Conservation (phyloP, 495 filamentous ascomycete genomes). For the Penicillium alfredii region DNA sequence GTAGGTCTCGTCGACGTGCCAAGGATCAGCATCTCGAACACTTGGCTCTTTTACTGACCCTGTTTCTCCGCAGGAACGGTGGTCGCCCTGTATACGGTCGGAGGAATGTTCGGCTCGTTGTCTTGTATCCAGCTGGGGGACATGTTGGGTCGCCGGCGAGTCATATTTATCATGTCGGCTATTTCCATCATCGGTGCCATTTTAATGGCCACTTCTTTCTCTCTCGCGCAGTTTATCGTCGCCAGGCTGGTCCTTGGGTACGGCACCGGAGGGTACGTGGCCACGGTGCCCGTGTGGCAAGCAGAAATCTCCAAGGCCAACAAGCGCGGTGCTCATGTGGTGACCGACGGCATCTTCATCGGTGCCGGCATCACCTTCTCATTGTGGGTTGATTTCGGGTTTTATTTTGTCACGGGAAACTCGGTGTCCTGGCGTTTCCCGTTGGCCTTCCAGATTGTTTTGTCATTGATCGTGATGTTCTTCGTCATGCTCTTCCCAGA, state of each 20-base stretch:
- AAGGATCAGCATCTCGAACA: background rate
- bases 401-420: slow-evolving; percentile 44
- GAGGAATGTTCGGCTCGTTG: slow-evolving; percentile 30
- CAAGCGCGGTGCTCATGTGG: slow-evolving; percentile 57
- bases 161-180: slow-evolving; percentile 28
- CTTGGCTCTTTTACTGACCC: background rate
- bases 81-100: slow-evolving; percentile 31
- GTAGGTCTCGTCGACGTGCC: background rate
- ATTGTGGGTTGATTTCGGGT: slow-evolving; percentile 62
- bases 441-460: slow-evolving; percentile 57
- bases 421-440: slow-evolving; percentile 58
- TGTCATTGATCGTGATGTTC: slow-evolving; percentile 45
- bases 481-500: slow-evolving; percentile 50
- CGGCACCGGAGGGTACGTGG: slow-evolving; percentile 58
- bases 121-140: slow-evolving; percentile 31
- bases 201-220: slow-evolving; percentile 37
- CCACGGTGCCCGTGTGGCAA: slow-evolving; percentile 60
- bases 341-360: slow-evolving; percentile 60
- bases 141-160: slow-evolving; percentile 24
- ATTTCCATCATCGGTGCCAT: slow-evolving; percentile 35
- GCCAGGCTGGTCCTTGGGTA: slow-evolving; percentile 54
- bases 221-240: slow-evolving; percentile 33
- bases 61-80: slow-evolving; percentile 22
- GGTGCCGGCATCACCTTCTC: slow-evolving; percentile 60
- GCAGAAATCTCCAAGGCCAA: slow-evolving; percentile 55